Conservation (phyloP, 2,329 filamentous ascomycete species). For the Calonectria pauciramosa region DNA sequence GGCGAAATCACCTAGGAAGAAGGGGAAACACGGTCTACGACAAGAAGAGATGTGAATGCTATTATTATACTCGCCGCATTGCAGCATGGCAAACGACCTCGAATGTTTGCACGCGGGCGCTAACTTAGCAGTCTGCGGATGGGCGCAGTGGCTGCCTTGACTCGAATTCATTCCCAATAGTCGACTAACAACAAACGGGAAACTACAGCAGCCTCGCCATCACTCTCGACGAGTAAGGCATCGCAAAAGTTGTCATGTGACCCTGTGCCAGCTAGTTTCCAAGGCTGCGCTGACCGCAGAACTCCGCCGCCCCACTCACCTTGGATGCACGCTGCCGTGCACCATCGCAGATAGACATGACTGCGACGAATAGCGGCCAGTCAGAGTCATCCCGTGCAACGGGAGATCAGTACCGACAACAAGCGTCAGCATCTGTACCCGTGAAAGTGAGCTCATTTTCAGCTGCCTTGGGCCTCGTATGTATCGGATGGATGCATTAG, state of each 20-base stretch:
- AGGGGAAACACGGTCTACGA: background rate
- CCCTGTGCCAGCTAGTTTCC: background rate
- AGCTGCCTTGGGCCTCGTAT: background rate
- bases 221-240: background rate
- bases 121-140: background rate
- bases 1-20: background rate
- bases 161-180: background rate
- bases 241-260: background rate
- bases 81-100: background rate
- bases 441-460: background rate
- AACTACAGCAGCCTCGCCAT: background rate
- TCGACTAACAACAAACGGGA: background rate
- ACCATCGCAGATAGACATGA: background rate
- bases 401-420: background rate
- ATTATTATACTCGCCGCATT: background rate
- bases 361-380: background rate
- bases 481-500: background rate
- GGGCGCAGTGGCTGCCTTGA: background rate
- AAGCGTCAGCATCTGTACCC: background rate
- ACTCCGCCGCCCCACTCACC: background rate
- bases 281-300: background rate
- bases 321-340: background rate
- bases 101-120: background rate
- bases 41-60: too few relatives aligned
- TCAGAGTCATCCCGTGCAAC: background rate